phyloP scores from a whole-genome alignment of 192 early-diverging fungal species.

The Polychytrium aggregatum region DNA sequence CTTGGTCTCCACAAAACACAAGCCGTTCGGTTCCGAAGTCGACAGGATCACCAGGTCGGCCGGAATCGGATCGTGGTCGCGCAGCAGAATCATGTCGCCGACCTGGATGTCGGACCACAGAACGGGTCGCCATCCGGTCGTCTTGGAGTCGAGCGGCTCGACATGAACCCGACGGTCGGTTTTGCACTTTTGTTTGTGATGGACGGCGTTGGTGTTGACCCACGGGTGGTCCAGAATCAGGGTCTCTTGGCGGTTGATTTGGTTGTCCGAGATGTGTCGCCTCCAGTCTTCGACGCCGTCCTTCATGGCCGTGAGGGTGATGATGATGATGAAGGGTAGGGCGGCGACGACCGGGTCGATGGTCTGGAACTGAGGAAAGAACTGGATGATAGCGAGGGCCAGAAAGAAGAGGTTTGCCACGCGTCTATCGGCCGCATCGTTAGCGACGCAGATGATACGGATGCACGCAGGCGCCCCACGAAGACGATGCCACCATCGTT shows the following conservation, averaged over 20 bases:
- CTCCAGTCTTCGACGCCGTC: constrained; percentile 90
- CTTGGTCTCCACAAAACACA: constrained; percentile 95
- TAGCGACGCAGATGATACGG: background rate
- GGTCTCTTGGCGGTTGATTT: constrained; percentile 48
- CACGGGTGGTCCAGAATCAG: background rate
- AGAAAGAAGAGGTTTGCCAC: constrained; percentile 74
- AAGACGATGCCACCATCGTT: too few relatives aligned
- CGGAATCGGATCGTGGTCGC: constrained; percentile 76
- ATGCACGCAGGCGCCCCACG: background rate
- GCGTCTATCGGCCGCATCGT: constrained; percentile 19
- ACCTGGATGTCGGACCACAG: constrained; percentile 78
- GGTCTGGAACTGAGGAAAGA: constrained; percentile 69
- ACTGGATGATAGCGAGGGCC: constrained; percentile 65
- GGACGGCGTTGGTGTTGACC: constrained; percentile 1
- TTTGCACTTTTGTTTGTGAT: too few relatives aligned
- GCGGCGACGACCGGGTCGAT: constrained; percentile 71
- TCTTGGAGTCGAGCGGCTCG: background rate
- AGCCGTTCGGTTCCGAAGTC: constrained; percentile 69
- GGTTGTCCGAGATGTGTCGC: constrained; percentile 69
- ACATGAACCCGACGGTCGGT: too few relatives aligned
- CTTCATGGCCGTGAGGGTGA: constrained; percentile 69
- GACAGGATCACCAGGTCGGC: constrained; percentile 84
- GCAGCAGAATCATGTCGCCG: constrained; percentile 78
- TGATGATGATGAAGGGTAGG: constrained; percentile 69
- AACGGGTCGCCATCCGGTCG: constrained; percentile 42